Base-by-base conservation (phyloP, 495 filamentous ascomycete species). In the Podospora fimiseda region DNA sequence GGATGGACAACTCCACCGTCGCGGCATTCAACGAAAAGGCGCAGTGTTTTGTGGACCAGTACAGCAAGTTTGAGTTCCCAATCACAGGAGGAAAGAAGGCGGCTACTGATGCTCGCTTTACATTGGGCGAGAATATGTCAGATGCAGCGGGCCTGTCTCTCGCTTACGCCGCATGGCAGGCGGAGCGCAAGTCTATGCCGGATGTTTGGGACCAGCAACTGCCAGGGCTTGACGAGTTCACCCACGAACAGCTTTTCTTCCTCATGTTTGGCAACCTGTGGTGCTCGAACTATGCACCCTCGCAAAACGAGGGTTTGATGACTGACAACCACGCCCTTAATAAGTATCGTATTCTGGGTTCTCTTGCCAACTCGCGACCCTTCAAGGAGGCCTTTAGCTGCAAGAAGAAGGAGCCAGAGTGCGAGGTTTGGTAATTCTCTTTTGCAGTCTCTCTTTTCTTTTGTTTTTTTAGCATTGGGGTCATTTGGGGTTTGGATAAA, bases 61-160 rank as follows among this genome's bases (percentile, higher is more conserved):
- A 86, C 63, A 71, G 67, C 41, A 71, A 84, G 9, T 87, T 78
- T 57, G 81, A 79, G 2, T 76, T 0, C 70, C 70, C 38, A 70
- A 79, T 21, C n/a, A n/a, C n/a, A n/a, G n/a, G n/a, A n/a, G 78
- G 72, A 23, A 74, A 82, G 55, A 71, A 83, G 1, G 80, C 88
- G 60, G 81, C 88, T 15, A 23, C 9, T 50, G 87, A 87, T 53
- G 86, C 86, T 30, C 68, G 68, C 16, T 67, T 84, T 21, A 89
- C 86, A 0, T 71, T 87, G 3, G 85, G 83, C 16, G 86, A 90
- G 71, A 89, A 89, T 60, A 86, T 89, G 47, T 84, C 86, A 3
- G 86, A 90, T 63, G 85, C 85, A 1, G 86, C 85, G 27, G 86
- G 87, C 5, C 58, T 90, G 16, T 70, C 74, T 22, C 83, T 83